Evolutionary conservation across 2,329 filamentous ascomycete genomes (phyloP).

Genomic region (Hypoxylon sp.): DNA sequence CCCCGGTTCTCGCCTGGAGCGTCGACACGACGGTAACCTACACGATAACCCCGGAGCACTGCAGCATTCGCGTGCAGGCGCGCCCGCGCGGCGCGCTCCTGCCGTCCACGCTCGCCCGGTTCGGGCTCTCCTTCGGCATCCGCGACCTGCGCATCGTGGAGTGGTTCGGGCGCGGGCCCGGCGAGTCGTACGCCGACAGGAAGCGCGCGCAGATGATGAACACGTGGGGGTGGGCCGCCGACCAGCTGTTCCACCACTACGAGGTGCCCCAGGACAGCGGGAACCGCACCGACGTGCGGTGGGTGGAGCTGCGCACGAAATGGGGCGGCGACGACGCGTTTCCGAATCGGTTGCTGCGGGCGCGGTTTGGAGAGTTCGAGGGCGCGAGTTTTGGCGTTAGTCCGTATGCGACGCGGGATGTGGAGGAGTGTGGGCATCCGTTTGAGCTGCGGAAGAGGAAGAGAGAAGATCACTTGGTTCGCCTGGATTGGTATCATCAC

Average conservation of each 20-base stretch:
- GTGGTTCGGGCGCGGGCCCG: conserved; percentile 76
- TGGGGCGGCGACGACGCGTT: conserved; percentile 43
- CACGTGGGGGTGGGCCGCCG: conserved; percentile 57
- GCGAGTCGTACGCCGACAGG: conserved; percentile 73
- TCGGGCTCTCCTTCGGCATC: conserved; percentile 65
- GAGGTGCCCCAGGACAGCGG: conserved; percentile 75
- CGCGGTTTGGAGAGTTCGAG: conserved; percentile 55
- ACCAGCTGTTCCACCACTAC: conserved; percentile 66
- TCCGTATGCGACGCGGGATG: conserved; percentile 63
- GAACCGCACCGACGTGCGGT: conserved; percentile 70
- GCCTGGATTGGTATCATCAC: conserved; percentile 69
- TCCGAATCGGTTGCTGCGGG: conserved; percentile 51
- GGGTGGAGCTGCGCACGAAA: conserved; percentile 58
- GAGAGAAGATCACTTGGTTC: conserved; percentile 61
- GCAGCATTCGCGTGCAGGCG: conserved; percentile 60
- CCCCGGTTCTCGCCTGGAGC: conserved; percentile 70
- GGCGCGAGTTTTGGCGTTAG: conserved; percentile 65
- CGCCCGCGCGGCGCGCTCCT: conserved; percentile 58
- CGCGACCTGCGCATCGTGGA: conserved; percentile 50
- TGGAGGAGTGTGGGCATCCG: conserved; percentile 65
- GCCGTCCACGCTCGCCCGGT: conserved; percentile 67
- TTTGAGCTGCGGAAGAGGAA: conserved; percentile 63
- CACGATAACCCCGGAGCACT: conserved; percentile 57
- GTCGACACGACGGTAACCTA: conserved; percentile 62
- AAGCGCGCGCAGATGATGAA: conserved; percentile 68